Base-by-base conservation (phyloP, 1,139 yeast genomes). In the Sugiyamaella pinicola region DNA sequence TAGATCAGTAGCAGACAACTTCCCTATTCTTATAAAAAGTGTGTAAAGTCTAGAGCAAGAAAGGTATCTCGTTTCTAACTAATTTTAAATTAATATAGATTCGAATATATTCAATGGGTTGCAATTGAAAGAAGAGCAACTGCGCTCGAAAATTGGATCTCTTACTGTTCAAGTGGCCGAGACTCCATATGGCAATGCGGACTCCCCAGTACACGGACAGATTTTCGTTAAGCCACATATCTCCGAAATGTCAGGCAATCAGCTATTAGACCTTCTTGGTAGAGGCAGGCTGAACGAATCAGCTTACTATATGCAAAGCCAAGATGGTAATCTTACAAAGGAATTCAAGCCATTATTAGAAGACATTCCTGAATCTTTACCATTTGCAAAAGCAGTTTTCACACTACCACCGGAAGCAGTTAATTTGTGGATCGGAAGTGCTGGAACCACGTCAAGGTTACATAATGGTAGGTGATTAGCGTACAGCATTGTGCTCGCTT, bases 151-250 rank as follows among this genome's bases (percentile, higher is more conserved):
- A 33, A 53, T 67, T 48, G 56, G 51, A 15, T 45, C 49, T 12
- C 46, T 54, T 10, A 40, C 24, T 12, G 58, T 68, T 31, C 58
- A 60, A 7, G 69, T 72, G 0, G 75, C 76, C 0, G 65, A 64
- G 34, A 72, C 76, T 0, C 75, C 75, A 6, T 47, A 57, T 18
- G 76, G 76, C 4, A 67, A 69, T 47, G 76, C 76, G 1, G 76
- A 72, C 49, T 60, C 75, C 5, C 75, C 75, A 1, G 53, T 68
- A 4, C 51, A 55, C n/a, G 68, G 63, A 17, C 54, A 49, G 10
- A 49, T 59, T 26, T 67, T 72, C 57, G 70, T 69, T 19, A 64
- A 70, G 55, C 75, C 76, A 1, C 61, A 61, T 47, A 52, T 62
- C 3, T 51, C 55, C 5, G 52, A 53, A 1, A 59, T 67, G 62